phyloP scores from a whole-genome alignment of 1,284 basidiomycete species.

The Pisolithus thermaeus region DNA sequence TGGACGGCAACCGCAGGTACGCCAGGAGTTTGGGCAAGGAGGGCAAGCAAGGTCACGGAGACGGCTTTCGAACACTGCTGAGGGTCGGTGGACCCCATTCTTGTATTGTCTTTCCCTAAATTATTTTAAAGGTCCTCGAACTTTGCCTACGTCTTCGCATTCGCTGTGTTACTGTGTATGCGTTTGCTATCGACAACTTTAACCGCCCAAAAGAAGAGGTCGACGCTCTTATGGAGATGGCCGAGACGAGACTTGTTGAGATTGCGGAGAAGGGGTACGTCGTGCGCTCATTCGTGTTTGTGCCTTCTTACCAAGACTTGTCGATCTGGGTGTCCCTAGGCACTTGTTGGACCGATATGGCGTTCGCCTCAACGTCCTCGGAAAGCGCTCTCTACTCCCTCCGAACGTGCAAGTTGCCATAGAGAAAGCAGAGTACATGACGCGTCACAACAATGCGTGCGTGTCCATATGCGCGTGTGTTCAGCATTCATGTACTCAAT shows the following conservation, averaged over 20 bases:
- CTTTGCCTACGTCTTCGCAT: slow-evolving; percentile 76
- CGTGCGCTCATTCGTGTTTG: background rate
- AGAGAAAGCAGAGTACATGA: slow-evolving; percentile 73
- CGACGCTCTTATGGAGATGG: slow-evolving; percentile 80
- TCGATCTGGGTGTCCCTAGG: slow-evolving; percentile 32
- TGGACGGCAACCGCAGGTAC: slow-evolving; percentile 97
- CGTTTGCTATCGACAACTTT: slow-evolving; percentile 98
- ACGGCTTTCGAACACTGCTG: slow-evolving; percentile 81
- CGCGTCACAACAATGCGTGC: slow-evolving; percentile 63
- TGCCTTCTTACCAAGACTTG: background rate
- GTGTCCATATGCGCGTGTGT: slow-evolving; percentile 1
- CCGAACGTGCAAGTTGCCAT: slow-evolving; percentile 68
- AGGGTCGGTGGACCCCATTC: slow-evolving; percentile 47
- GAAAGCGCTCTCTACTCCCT: slow-evolving; percentile 75
- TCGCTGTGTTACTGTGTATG: slow-evolving; percentile 86
- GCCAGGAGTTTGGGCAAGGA: slow-evolving; percentile 67
- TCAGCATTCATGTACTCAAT: background rate
- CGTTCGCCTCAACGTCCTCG: slow-evolving; percentile 83
- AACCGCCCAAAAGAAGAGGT: slow-evolving; percentile 86
- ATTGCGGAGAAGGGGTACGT: slow-evolving; percentile 70
- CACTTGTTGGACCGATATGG: slow-evolving; percentile 77
- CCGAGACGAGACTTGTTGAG: slow-evolving; percentile 78
- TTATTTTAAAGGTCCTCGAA: slow-evolving; percentile 61
- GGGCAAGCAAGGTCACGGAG: slow-evolving; percentile 75
- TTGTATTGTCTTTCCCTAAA: background rate